phyloP scores from a whole-genome alignment of 352 stramenopile species.

The Pythium guiyangense region DNA sequence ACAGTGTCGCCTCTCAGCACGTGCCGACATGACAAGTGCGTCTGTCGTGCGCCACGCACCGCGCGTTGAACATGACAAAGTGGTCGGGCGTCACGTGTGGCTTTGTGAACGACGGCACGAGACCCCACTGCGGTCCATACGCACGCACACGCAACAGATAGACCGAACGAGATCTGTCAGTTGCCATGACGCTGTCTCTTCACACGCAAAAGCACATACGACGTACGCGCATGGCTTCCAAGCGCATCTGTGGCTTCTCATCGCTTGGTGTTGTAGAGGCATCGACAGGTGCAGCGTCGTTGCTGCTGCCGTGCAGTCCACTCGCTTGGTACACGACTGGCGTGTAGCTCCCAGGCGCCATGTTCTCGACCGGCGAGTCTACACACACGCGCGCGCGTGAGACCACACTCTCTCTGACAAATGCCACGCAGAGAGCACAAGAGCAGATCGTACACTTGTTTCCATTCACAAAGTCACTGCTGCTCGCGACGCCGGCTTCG shows the following conservation, averaged over 20 bases:
- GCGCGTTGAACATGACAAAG: slow-evolving; percentile 86
- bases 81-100: slow-evolving; percentile 66
- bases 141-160: background rate
- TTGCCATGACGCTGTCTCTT: background rate
- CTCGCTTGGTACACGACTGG: slow-evolving; percentile 39
- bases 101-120: slow-evolving; percentile 84
- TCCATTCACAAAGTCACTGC: slow-evolving; percentile 50
- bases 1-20: background rate
- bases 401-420: too few relatives aligned
- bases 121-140: slow-evolving; percentile 45
- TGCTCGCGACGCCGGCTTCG: slow-evolving; percentile 31
- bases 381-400: background rate
- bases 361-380: slow-evolving; percentile 79
- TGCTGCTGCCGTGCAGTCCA: background rate
- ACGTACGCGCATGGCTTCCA: slow-evolving; percentile 67
- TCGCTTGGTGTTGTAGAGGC: too few relatives aligned
- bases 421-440: too few relatives aligned
- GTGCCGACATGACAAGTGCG: too few relatives aligned
- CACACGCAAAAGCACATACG: slow-evolving; percentile 3
- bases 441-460: slow-evolving; percentile 57
- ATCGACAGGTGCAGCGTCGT: too few relatives aligned
- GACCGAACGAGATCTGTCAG: background rate
- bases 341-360: slow-evolving; percentile 63
- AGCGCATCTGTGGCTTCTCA: slow-evolving; percentile 13
- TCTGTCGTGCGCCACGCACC: slow-evolving; percentile 25